These are phyloP conservation scores for Wallemia mellicola DNA, from an alignment of 1,284 basidiomycete genomes.

Conservation along the genomic window DNA sequence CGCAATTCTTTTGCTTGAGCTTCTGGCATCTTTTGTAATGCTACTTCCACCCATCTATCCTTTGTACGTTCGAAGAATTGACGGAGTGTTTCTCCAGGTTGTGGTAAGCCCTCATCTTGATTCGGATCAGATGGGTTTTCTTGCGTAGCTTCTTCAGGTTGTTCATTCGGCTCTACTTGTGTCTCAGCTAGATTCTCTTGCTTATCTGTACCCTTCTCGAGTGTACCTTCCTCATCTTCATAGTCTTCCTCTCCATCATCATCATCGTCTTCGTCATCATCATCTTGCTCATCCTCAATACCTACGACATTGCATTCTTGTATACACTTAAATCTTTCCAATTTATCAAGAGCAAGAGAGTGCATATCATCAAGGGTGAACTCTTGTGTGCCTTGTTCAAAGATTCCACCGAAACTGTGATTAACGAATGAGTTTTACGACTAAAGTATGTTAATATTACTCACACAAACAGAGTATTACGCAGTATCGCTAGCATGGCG, in stretches of 20 bases:
- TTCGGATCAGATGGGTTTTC: conserved; percentile 9
- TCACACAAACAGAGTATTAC: conserved; percentile 59
- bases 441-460: conserved; percentile 11
- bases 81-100: conserved; percentile 61
- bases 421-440: neutral
- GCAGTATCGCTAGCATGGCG: conserved; percentile 58
- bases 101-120: conserved; percentile 20
- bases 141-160: conserved; percentile 8
- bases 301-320: conserved; percentile 33
- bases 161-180: conserved; percentile 13
- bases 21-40: conserved; percentile 30
- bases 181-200: conserved; percentile 12
- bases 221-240: conserved; percentile 21
- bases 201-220: conserved; percentile 21
- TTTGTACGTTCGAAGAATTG: conserved; percentile 56
- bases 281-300: conserved; percentile 25
- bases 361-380: conserved; percentile 66
- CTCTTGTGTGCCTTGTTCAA: conserved; percentile 44
- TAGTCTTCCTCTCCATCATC: conserved; percentile 24
- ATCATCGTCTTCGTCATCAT: conserved; percentile 10
- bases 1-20: conserved; percentile 51
- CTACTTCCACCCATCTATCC: conserved; percentile 44
- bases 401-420: conserved; percentile 54
- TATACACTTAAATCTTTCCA: conserved; percentile 41
- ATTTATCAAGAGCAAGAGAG: conserved; percentile 41